Percentiles rank a stretch among this genome's conserved stretches.
Conservation (phyloP, 192 early-diverging fungal species). For the Rhizoclosmatium sp. region DNA sequence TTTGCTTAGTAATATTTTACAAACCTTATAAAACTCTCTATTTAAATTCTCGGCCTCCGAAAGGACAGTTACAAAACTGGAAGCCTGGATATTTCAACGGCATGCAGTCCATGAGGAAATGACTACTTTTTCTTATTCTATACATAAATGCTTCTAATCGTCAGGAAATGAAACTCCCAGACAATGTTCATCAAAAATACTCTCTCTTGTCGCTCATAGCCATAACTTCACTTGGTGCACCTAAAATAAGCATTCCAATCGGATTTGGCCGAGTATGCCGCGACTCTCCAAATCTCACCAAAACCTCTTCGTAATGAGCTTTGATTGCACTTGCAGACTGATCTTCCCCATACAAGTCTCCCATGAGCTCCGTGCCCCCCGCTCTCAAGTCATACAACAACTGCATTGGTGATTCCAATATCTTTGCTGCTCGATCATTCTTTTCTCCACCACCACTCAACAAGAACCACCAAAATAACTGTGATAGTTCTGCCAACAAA, state of each 20-base stretch:
- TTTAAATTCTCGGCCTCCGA: too few relatives aligned
- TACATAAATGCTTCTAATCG: too few relatives aligned
- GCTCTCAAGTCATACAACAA: constrained; percentile 26
- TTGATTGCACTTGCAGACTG: constrained; percentile 2
- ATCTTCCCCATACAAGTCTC: constrained; percentile 14
- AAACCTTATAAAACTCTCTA: too few relatives aligned
- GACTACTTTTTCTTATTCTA: too few relatives aligned
- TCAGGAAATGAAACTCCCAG: too few relatives aligned
- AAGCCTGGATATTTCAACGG: too few relatives aligned
- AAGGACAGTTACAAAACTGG: too few relatives aligned
- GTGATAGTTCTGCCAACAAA: constrained; percentile 23
- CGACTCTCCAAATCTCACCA: constrained; percentile 32
- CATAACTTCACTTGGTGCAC: constrained; percentile 32
- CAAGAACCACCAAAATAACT: constrained; percentile 37
- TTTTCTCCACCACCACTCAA: constrained; percentile 30
- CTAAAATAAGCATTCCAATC: constrained; percentile 29
- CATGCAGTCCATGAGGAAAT: too few relatives aligned
- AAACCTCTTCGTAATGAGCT: constrained; percentile 10
- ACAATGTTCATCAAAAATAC: background rate
- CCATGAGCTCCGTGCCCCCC: constrained; percentile 23
- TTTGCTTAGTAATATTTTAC: too few relatives aligned
- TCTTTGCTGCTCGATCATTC: constrained; percentile 30
- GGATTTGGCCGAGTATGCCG: constrained; percentile 35
- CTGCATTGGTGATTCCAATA: constrained; percentile 30
- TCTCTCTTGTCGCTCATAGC: constrained; percentile 34